Evolutionary conservation across 495 filamentous ascomycete genomes (phyloP), one percentile per base, ranked within the genome.

Genomic region (Hypoxylon intermedium): DNA sequence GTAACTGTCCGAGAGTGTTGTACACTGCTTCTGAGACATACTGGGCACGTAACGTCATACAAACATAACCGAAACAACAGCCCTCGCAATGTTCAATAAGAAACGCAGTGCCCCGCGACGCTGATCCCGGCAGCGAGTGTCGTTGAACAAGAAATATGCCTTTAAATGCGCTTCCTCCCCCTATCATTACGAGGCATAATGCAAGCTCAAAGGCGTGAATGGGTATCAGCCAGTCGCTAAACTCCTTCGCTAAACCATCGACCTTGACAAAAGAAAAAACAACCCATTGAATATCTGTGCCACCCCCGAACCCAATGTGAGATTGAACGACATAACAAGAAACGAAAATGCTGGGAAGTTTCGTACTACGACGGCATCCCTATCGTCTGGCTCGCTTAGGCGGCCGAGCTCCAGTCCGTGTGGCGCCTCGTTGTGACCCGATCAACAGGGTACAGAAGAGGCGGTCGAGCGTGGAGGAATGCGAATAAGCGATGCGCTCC

Each of bases 221-320:
- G 62, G 58, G 60, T 62, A 72, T 67, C 67, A 63, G 61, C 59
- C 67, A 48, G 58, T 63, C 60, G 65, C 62, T 56, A 52, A 65
- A 65, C 62, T 65, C 62, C 62, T 60, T 65, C 55, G 62, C 62
- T 60, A 65, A 65, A 65, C 40, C 62, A 52, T 46, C 53, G 56
- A 78, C 72, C 72, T 75, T 68, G 72, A 45, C 72, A 77, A 77
- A 67, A 73, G 52, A 67, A 55, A 33, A 63, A 63, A 58, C 45
- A 55, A 65, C 55, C 42, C 43, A 34, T 28, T 20, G 38, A 50
- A 61, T 43, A 38, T 36, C 38, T 23, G 30, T 46, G 34, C 21
- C 15, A 53, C 23, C 11, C 50, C 34, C 31, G 34, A 43, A 37
- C 45, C 40, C 24, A 53, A 45, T 23, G 26, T 38, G 7, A 21